A percentile compares a stretch with the other conserved stretches of the same genome.
These are phyloP conservation scores for Calophaca sinica DNA, from an alignment of 306 rosid genomes.

Conservation along the genomic window DNA sequence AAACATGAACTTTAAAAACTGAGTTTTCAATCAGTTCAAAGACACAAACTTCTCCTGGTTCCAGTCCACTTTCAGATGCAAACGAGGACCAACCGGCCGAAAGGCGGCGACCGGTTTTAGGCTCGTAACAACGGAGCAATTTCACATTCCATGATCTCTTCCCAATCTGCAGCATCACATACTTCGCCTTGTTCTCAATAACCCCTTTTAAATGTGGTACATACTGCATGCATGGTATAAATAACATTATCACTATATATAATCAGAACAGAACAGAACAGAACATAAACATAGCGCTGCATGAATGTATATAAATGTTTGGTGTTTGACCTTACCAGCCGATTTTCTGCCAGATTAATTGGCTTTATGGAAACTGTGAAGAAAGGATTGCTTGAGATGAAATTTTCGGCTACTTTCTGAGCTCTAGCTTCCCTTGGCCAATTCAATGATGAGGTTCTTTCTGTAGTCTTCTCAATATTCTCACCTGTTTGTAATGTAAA, in stretches of 20 bases:
- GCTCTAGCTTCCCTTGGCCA: conserved; percentile 10
- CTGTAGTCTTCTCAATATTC: neutral
- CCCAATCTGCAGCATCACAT: conserved; percentile 12
- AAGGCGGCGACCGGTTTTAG: neutral
- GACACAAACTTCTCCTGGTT: conserved; percentile 40
- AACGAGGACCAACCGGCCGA: conserved; percentile 22
- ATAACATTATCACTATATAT: neutral
- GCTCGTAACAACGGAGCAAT: neutral
- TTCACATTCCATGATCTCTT: conserved; percentile 38
- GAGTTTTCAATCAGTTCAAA: conserved; percentile 34
- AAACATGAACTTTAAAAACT: conserved; percentile 38
- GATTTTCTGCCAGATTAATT: neutral
- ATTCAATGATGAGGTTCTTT: conserved; percentile 26
- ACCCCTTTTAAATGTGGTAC: conserved; percentile 8
- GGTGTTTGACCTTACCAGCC: conserved; percentile 4
- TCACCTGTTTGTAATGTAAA: neutral
- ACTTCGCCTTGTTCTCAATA: neutral
- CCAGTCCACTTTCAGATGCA: conserved; percentile 22
- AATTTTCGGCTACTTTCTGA: neutral
- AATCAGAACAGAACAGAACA: conserved; percentile 19
- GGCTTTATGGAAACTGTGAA: conserved; percentile 17
- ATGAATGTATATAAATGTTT: neutral
- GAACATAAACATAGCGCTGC: neutral
- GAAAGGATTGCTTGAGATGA: conserved; percentile 28
- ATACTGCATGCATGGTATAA: conserved; percentile 13